phyloP scores from a whole-genome alignment of 2,329 filamentous ascomycete genomes.

The Pestalotiopsis sp. region DNA sequence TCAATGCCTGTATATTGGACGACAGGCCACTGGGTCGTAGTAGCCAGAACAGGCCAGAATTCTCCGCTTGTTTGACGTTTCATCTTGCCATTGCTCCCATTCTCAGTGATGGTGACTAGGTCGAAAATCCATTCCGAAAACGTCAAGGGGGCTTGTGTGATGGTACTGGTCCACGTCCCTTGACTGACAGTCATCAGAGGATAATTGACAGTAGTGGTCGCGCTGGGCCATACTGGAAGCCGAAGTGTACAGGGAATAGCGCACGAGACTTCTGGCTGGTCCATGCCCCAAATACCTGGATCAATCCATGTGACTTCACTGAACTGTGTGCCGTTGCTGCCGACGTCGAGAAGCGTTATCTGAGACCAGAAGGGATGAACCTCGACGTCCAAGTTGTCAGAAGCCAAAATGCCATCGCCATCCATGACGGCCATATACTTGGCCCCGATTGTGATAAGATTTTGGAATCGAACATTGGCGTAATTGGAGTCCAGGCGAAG shows the following conservation, averaged over 20 bases:
- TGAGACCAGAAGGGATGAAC: slow-evolving; percentile 33
- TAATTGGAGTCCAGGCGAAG: slow-evolving; percentile 21
- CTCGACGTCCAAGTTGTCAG: slow-evolving; percentile 30
- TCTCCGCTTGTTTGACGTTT: background rate
- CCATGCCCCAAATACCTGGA: slow-evolving; percentile 33
- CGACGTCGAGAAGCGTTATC: slow-evolving; percentile 26
- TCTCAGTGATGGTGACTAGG: background rate
- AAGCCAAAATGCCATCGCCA: slow-evolving; percentile 26
- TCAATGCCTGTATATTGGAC: slow-evolving; percentile 19
- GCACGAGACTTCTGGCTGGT: slow-evolving; percentile 30
- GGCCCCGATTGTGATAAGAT: slow-evolving; percentile 35
- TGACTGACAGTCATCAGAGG: slow-evolving; percentile 33
- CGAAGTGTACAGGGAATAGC: slow-evolving; percentile 28
- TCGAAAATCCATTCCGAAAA: slow-evolving; percentile 29
- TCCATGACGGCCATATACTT: slow-evolving; percentile 30
- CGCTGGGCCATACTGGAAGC: slow-evolving; percentile 29
- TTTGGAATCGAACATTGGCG: slow-evolving; percentile 24
- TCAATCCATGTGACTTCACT: slow-evolving; percentile 28
- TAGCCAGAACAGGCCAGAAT: background rate
- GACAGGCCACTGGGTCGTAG: background rate
- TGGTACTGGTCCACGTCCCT: slow-evolving; percentile 32
- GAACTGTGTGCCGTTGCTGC: background rate
- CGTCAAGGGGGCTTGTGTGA: slow-evolving; percentile 31
- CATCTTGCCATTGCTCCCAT: background rate
- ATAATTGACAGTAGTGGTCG: slow-evolving; percentile 32